These are phyloP conservation scores for Gaeumannomyces tritici DNA, from an alignment of 2,329 filamentous ascomycete genomes.

Conservation along the genomic window DNA sequence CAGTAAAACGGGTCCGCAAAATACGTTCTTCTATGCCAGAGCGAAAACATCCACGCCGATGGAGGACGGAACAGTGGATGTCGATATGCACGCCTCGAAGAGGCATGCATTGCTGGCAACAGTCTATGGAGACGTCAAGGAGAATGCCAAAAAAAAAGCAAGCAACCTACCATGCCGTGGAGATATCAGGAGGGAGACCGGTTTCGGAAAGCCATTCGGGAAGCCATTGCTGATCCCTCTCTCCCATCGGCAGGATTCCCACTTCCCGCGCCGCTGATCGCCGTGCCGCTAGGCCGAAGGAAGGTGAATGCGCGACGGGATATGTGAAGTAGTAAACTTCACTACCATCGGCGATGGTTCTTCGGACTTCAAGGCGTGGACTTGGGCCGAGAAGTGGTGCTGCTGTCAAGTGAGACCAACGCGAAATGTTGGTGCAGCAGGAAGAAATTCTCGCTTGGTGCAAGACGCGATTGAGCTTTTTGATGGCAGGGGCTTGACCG, in stretches of 20 bases:
- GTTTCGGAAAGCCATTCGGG: background rate
- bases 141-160: background rate
- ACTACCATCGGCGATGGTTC: background rate
- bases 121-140: background rate
- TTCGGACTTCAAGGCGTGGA: background rate
- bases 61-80: conserved; percentile 12
- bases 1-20: conserved; percentile 18
- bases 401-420: background rate
- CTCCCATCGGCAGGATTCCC: background rate
- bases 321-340: background rate
- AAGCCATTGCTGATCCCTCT: background rate
- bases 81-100: conserved; percentile 11
- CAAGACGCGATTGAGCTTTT: background rate
- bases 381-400: background rate
- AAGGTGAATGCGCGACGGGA: background rate
- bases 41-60: conserved; percentile 15
- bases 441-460: background rate
- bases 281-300: no score
- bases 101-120: conserved; percentile 3
- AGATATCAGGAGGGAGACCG: no score
- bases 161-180: background rate
- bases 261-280: background rate
- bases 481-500: background rate
- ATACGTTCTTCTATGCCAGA: conserved; percentile 14
- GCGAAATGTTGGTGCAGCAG: background rate